Percentiles rank a stretch among this genome's conserved stretches.
Conservation (phyloP, 108 stramenopile genomes). For the Mediolabrus comicus region DNA sequence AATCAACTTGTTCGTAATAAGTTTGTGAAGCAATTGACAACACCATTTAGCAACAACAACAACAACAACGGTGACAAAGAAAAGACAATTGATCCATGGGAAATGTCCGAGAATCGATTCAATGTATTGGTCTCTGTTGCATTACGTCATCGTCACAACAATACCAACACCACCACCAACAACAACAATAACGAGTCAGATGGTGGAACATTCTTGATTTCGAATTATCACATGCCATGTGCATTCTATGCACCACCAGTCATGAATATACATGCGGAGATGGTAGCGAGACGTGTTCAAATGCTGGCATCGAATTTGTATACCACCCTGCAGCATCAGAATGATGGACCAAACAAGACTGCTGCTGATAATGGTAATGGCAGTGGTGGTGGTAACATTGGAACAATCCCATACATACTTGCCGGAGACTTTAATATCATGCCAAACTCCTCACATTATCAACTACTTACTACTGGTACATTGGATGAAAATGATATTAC, state of each 20-base stretch:
- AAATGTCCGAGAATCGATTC: slow-evolving; percentile 62
- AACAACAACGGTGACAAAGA: neutral
- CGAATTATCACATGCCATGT: slow-evolving; percentile 99
- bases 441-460: slow-evolving; percentile 81
- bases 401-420: slow-evolving; percentile 60
- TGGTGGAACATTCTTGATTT: slow-evolving; percentile 62
- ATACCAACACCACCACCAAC: neutral
- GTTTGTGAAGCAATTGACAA: slow-evolving; percentile 9
- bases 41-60: neutral
- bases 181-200: too few relatives aligned
- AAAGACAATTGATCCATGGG: slow-evolving; percentile 69
- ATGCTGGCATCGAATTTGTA: slow-evolving; percentile 34
- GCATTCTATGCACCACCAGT: slow-evolving; percentile 82
- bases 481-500: slow-evolving; percentile 52
- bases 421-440: slow-evolving; percentile 93
- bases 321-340: neutral
- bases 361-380: too few relatives aligned
- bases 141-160: slow-evolving; percentile 30
- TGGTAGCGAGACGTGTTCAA: slow-evolving; percentile 60
- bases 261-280: slow-evolving; percentile 82
- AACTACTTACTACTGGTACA: slow-evolving; percentile 83
- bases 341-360: slow-evolving; percentile 22
- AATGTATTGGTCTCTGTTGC: slow-evolving; percentile 72
- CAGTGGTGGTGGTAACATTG: too few relatives aligned
- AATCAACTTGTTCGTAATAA: slow-evolving; percentile 12